These are phyloP conservation scores for Aspergillus tanneri DNA, from an alignment of 2,329 filamentous ascomycete species.

Conservation along the genomic window DNA sequence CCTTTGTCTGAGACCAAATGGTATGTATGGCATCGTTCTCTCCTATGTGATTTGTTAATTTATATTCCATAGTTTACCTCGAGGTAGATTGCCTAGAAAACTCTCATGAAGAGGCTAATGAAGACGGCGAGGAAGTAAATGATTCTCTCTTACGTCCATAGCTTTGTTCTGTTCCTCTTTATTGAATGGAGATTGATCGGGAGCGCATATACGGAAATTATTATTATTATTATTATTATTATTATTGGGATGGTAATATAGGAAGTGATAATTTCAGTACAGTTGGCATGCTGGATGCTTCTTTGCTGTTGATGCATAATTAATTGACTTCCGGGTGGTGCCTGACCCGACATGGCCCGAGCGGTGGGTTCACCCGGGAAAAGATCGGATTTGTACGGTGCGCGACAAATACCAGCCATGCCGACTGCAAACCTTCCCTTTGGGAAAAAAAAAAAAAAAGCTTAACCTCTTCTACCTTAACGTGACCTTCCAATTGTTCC, in stretches of 20 bases:
- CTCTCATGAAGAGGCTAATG: conserved; percentile 20
- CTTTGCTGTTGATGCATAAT: too few species aligned
- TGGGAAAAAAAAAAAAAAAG: not conserved
- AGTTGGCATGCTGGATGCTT: too few species aligned
- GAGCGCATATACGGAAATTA: too few species aligned
- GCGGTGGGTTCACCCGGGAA: conserved; percentile 15
- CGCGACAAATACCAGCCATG: conserved; percentile 14
- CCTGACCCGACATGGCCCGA: too few species aligned
- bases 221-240: too few species aligned
- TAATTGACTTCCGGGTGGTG: too few species aligned
- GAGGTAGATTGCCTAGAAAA: conserved; percentile 13
- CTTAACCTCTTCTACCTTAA: conserved; percentile 6
- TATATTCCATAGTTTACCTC: conserved; percentile 23
- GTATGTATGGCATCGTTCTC: conserved; percentile 53
- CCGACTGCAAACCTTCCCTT: conserved; percentile 20
- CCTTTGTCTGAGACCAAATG: conserved; percentile 69
- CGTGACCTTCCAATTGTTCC: conserved; percentile 5
- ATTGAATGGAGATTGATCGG: not conserved
- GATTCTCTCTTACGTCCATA: conserved; percentile 11
- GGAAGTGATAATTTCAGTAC: not conserved
- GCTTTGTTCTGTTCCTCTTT: not conserved
- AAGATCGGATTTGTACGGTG: conserved; percentile 12
- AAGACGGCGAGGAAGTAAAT: conserved; percentile 22
- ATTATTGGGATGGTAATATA: not conserved
- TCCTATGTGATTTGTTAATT: not conserved